These are phyloP conservation scores for Pyrus pyrifolia DNA, from an alignment of 306 rosid species.

Conservation along the genomic window DNA sequence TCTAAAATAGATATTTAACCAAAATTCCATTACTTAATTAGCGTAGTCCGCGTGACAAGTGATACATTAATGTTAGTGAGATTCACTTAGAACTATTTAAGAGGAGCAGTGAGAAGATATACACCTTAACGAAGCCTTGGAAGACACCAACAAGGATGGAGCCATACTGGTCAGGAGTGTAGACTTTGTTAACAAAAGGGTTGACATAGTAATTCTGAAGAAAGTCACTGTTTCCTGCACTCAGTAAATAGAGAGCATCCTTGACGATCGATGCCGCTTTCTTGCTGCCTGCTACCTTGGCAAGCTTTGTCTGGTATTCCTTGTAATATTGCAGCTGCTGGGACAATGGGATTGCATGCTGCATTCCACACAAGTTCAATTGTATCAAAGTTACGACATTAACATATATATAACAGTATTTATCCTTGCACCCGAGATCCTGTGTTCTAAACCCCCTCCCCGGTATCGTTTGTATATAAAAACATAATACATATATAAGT, in stretches of 20 bases:
- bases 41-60: too few relatives aligned
- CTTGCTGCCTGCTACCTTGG: slow-evolving; percentile 64
- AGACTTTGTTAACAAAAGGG: slow-evolving; percentile 52
- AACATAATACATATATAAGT: background rate
- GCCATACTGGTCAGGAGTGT: slow-evolving; percentile 66
- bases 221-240: slow-evolving; percentile 83
- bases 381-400: background rate
- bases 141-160: slow-evolving; percentile 46
- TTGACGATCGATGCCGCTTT: slow-evolving; percentile 69
- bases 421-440: too few relatives aligned
- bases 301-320: slow-evolving; percentile 76
- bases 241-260: slow-evolving; percentile 60
- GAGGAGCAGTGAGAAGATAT: background rate
- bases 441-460: too few relatives aligned
- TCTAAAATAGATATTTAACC: too few relatives aligned
- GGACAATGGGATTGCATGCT: slow-evolving; percentile 89
- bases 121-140: slow-evolving; percentile 54
- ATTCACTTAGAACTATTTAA: background rate
- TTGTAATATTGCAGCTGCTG: slow-evolving; percentile 63
- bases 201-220: slow-evolving; percentile 85
- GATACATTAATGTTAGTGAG: background rate
- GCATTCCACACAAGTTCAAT: slow-evolving; percentile 15
- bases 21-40: background rate
- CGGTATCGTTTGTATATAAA: too few relatives aligned
- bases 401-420: background rate